A percentile compares a stretch with the other conserved stretches of the same genome.
Evolutionary conservation across 345 rosid genomes (phyloP).

Genomic region (Brassica cretica): DNA sequence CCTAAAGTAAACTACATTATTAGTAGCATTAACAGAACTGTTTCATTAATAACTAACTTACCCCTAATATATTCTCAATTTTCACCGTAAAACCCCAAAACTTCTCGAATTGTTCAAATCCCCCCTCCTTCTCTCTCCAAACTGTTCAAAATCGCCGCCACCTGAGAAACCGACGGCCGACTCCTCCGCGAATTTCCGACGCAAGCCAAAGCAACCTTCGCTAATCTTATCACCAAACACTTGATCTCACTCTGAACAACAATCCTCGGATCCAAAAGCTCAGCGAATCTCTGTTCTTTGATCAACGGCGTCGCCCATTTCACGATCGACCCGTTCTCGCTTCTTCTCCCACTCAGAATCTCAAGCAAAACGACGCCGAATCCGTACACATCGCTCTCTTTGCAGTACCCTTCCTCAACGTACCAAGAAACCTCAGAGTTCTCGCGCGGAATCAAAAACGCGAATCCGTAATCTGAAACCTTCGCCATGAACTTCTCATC

Average conservation of each 20-base stretch:
- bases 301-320: slow-evolving; percentile 85
- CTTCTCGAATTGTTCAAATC: neutral
- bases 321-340: slow-evolving; percentile 62
- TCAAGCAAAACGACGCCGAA: slow-evolving; percentile 81
- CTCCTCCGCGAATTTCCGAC: slow-evolving; percentile 68
- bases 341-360: slow-evolving; percentile 73
- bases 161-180: slow-evolving; percentile 62
- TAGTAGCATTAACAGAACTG: neutral
- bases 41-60: neutral
- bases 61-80: neutral
- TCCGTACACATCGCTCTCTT: slow-evolving; percentile 76
- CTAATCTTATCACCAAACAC: slow-evolving; percentile 57
- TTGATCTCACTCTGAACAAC: slow-evolving; percentile 49
- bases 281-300: slow-evolving; percentile 55
- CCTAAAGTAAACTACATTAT: neutral
- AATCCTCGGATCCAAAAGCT: slow-evolving; percentile 63
- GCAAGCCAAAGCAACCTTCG: slow-evolving; percentile 82
- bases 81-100: neutral
- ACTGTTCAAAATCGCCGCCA: slow-evolving; percentile 63
- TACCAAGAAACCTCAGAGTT: slow-evolving; percentile 53
- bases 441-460: slow-evolving; percentile 57
- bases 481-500: slow-evolving; percentile 52
- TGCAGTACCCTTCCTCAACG: slow-evolving; percentile 70
- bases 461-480: slow-evolving; percentile 70
- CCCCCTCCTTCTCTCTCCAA: slow-evolving; percentile 46